Evolutionary conservation across 805 yeast genomes (phyloP), one percentile per base, ranked within the genome.

Genomic region (Kurtzmaniella fragi): DNA sequence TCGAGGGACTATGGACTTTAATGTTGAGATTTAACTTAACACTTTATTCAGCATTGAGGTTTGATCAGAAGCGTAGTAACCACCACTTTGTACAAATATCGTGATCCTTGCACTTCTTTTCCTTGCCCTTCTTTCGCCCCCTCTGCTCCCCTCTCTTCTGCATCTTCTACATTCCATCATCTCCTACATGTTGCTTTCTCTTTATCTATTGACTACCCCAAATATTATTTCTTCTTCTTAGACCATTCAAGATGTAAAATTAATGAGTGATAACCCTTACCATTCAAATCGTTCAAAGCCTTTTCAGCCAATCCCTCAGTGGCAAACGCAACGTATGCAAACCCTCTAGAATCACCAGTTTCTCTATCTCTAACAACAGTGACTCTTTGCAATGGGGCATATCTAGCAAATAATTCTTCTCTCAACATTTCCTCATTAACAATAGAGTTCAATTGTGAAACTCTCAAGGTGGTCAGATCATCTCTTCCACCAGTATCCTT

Each of bases 281-380:
- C 96, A 62, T 93, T 75, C 64, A 89, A 75, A 39, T 57, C 61
- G 46, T 84, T 80, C 65, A 84, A 70, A 38, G 96, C 98, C 48
- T 60, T 62, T 64, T 84, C 82, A 32, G 98, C 99, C 50, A 67
- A 70, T 42, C 64, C 61, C 56, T 79, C 79, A 41, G 80, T 74
- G 43, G 74, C 77, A 61, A 85, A 85, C 44, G 91, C 82, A 48
- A 90, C 95, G 64, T 87, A 93, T 5, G 98, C 98, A 64, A 91
- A 80, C 57, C 99, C 99, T 69, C 88, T 84, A 33, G 96, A 85
- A 64, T 82, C 83, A 48, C 95, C 93, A 20, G 98, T 93, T 54
- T 85, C 95, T 69, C 88, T 84, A 69, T 89, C 86, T 71, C 86
- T 84, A 43, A 89, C 89, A 42, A 93, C 73, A 47, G 84, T 83